Evolutionary conservation across 2,329 filamentous ascomycete genomes (phyloP), one percentile per base, ranked within the genome.

Genomic region (Colletotrichum neosansevieriae): DNA sequence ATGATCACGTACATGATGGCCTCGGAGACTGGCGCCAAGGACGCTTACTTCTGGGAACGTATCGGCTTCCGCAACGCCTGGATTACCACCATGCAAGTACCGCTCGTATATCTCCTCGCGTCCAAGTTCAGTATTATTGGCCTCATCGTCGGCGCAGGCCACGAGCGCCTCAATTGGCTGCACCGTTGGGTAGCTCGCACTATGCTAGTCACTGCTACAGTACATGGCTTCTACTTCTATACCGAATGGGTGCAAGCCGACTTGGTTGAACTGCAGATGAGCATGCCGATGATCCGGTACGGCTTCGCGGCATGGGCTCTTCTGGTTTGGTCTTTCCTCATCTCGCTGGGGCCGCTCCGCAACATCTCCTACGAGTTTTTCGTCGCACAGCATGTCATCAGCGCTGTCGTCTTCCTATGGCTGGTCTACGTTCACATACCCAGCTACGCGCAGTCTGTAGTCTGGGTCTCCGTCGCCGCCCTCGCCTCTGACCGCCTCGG

Each of bases 151-250:
- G 91, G 90, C 12, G 83, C 86, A 10, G 88, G 89, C 69, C 88
- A 92, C 74, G 91, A 93, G 78, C 84, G 89, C 10, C 80, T 93
- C 64, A 92, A 92, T 75, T 93, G 91, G 91, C 78, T 92, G 59
- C 91, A 93, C 74, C 85, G 91, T 68, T 93, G 91, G 91, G 87
- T 90, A 10, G 89, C 88, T 3, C 85, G 91, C 66, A 91, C 89
- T 63, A 87, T 93, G 79, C 85, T 93, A 44, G 79, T 92, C 19
- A 92, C 89, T 0, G 88, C 87, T 1, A 89, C 89, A 0, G 84
- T 92, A 4, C 91, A 93, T 73, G 90, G 91, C 67, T 91, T 88
- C 72, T 88, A 91, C 76, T 93, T 92, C 76, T 89, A 89, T 78
- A 80, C 81, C 3, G 85, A 90, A 74, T 93, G 90, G 88, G 84